Evolutionary conservation across 2,329 filamentous ascomycete genomes (phyloP).

Genomic region (Apiospora rasikravindrae): DNA sequence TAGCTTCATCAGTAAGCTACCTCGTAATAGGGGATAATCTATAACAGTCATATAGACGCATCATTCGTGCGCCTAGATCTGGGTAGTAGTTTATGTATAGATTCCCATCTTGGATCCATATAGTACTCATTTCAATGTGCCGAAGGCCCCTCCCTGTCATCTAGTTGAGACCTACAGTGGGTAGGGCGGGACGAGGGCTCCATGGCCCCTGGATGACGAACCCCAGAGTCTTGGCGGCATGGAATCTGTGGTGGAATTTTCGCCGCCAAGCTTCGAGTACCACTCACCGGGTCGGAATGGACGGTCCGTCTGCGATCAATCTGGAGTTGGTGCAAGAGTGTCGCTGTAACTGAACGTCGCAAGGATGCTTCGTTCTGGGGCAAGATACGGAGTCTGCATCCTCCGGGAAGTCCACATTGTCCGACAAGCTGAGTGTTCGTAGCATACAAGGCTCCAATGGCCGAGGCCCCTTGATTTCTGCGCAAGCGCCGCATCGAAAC

Average conservation of each 20-base stretch:
- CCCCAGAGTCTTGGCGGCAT: background rate
- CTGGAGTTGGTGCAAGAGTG: background rate
- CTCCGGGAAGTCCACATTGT: background rate
- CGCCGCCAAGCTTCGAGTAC: background rate
- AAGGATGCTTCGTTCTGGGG: background rate
- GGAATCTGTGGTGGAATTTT: slow-evolving; percentile 1
- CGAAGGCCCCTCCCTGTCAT: background rate
- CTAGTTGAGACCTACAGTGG: background rate
- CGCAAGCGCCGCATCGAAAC: background rate
- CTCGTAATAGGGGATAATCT: background rate
- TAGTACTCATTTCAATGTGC: background rate
- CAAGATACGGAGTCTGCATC: background rate
- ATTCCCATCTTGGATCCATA: background rate
- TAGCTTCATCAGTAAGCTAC: background rate
- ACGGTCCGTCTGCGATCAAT: background rate
- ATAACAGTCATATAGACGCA: background rate
- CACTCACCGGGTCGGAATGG: background rate
- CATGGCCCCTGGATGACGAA: background rate
- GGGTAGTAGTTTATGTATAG: background rate
- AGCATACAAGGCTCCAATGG: too few relatives aligned
- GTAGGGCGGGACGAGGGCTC: background rate
- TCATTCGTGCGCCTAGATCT: background rate
- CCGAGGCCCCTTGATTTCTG: too few relatives aligned
- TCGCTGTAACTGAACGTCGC: background rate
- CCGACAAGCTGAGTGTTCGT: too few relatives aligned